These are phyloP conservation scores for Beauveria bassiana DNA, from an alignment of 2,329 filamentous ascomycete species.

Conservation along the genomic window DNA sequence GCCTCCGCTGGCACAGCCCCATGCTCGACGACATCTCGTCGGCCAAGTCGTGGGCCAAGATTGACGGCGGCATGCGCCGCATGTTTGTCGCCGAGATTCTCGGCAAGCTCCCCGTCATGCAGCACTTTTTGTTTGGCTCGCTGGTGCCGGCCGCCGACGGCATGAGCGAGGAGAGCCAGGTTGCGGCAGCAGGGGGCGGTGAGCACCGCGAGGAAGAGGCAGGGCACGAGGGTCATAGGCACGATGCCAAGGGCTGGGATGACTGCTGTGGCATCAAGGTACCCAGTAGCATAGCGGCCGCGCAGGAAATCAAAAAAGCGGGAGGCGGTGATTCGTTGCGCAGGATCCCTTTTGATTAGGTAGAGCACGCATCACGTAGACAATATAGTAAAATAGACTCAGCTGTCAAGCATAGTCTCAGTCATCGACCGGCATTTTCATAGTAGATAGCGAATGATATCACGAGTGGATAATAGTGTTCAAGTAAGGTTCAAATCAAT, in stretches of 20 bases:
- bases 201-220: slow-evolving; percentile 47
- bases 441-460: background rate
- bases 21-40: slow-evolving; percentile 98
- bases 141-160: slow-evolving; percentile 71
- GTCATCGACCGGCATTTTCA: background rate
- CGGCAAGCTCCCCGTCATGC: slow-evolving; percentile 93
- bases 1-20: slow-evolving; percentile 89
- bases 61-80: slow-evolving; percentile 88
- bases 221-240: slow-evolving; percentile 54
- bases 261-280: slow-evolving; percentile 98
- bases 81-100: slow-evolving; percentile 96
- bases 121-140: slow-evolving; percentile 92
- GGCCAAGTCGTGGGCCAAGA: slow-evolving; percentile 82
- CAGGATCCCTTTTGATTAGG: slow-evolving; percentile 73
- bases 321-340: slow-evolving; percentile 53
- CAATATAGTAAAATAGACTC: background rate
- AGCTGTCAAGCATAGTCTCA: background rate
- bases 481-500: background rate
- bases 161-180: slow-evolving; percentile 63
- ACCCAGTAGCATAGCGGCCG: slow-evolving; percentile 85
- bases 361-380: background rate
- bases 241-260: slow-evolving; percentile 69
- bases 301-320: slow-evolving; percentile 77
- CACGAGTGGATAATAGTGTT: background rate
- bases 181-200: slow-evolving; percentile 30